Evolutionary conservation across 176 grass and related monocot species (phyloP).

Genomic region (Zizania latifolia): DNA sequence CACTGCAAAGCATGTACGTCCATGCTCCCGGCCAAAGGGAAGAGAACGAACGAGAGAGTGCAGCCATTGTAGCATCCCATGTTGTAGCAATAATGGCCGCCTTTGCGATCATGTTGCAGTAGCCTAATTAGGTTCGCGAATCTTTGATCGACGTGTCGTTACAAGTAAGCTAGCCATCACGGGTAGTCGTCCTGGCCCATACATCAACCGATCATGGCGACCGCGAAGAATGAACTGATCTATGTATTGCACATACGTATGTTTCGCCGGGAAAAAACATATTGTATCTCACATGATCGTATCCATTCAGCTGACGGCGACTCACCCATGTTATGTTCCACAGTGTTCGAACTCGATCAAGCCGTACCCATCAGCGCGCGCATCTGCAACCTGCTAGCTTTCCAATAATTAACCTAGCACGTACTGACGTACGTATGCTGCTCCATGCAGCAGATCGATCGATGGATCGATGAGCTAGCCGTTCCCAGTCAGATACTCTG

Average conservation of each 20-base stretch:
- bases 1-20: conserved; percentile 6
- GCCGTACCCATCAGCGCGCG: background rate
- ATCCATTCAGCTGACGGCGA: background rate
- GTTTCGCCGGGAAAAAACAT: background rate
- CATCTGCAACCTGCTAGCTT: too few relatives aligned
- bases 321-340: conserved; percentile 9
- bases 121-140: background rate
- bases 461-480: too few relatives aligned
- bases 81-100: background rate
- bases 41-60: conserved; percentile 20
- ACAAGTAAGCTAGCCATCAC: background rate
- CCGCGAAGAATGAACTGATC: background rate
- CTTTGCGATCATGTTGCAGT: conserved; percentile 5
- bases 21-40: conserved; percentile 6
- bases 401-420: too few relatives aligned
- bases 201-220: background rate
- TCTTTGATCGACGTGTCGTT: conserved; percentile 11
- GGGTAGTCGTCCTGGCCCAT: background rate
- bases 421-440: too few relatives aligned
- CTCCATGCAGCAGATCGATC: background rate
- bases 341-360: conserved; percentile 5
- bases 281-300: background rate
- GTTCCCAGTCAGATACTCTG: background rate
- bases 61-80: conserved; percentile 13
- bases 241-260: background rate